These are phyloP conservation scores for Bondarzewia mesenterica DNA, from an alignment of 1,284 basidiomycete species.

Conservation along the genomic window DNA sequence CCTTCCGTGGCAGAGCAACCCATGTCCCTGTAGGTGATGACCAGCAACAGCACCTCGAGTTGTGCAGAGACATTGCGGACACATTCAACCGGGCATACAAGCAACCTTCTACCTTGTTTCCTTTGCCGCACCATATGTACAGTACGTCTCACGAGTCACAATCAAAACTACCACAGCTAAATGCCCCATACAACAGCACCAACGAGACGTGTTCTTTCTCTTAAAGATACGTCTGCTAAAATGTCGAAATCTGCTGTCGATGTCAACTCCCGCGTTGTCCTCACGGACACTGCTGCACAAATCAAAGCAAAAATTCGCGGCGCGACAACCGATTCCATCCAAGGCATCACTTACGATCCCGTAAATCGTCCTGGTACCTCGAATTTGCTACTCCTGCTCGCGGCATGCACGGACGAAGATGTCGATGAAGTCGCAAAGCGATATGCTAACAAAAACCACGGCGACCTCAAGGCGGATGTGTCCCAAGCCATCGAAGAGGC, in stretches of 20 bases:
- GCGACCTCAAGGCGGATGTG: constrained; percentile 66
- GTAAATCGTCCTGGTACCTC: constrained; percentile 70
- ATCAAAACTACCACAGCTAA: too few relatives aligned
- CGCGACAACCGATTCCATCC: constrained; percentile 81
- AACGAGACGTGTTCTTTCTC: constrained; percentile 72
- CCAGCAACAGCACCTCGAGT: constrained; percentile 89
- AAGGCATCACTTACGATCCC: constrained; percentile 74
- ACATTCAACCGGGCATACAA: constrained; percentile 71
- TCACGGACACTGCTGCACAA: constrained; percentile 66
- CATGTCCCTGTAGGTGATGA: constrained; percentile 96
- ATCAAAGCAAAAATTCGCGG: constrained; percentile 69
- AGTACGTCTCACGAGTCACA: constrained; percentile 42
- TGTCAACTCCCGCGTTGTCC: constrained; percentile 73
- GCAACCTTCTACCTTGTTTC: constrained; percentile 46
- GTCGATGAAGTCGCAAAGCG: constrained; percentile 38
- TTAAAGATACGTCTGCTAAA: constrained; percentile 80
- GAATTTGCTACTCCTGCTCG: constrained; percentile 77
- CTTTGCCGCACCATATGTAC: constrained; percentile 64
- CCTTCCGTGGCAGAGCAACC: constrained; percentile 55
- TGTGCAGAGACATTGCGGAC: constrained; percentile 79
- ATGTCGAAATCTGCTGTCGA: constrained; percentile 94
- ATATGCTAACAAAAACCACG: constrained; percentile 55
- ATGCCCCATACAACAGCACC: constrained; percentile 41
- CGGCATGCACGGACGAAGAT: constrained; percentile 51
- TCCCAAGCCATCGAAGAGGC: constrained; percentile 66